Evolutionary conservation across 2,329 filamentous ascomycete species (phyloP), one percentile per base, ranked within the genome.

Genomic region (Colletotrichum liaoningense): DNA sequence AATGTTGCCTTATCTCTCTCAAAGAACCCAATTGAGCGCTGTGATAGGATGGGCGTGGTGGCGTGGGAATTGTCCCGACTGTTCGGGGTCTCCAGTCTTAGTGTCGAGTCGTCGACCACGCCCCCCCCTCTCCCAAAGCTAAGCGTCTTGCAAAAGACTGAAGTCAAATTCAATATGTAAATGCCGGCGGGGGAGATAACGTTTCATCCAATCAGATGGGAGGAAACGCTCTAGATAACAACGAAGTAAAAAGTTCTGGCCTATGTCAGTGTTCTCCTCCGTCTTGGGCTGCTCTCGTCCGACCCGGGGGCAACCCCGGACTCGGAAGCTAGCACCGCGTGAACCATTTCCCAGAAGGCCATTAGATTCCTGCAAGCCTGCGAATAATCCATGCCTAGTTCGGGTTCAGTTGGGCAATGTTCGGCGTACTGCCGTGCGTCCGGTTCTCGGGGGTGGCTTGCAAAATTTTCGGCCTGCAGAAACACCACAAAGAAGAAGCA

Each of bases 121-220:
- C 52, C n/a, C 63, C 58, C 30, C n/a, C 63, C 58, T 24, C 8
- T 35, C 62, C 63, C 26, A 22, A 35, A 54, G 22, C 30, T n/a
- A 55, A 35, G 24, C 14, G 38, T 42, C 38, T 28, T 28, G 22
- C 28, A 5, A 22, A 62, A 30, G 33, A 42, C 30, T 28, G 52
- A 63, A 58, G 30, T 67, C 49, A 56, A 73, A 73, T 60, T 33
- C 67, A 66, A 73, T 70, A 65, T 49, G 60, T 73, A 70, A 73
- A 38, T 70, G 55, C 70, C 67, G 67, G 70, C 46, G 67, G 70
- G 52, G 67, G 70, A 73, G 70, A 70, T 73, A 70, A 66, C 67
- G 38, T 26, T 22, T 26, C 49, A 16, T 22, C 70, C 70, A 73
- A 73, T 73, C 35, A 62, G 14, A 22, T 6, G 26, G 9, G 16